Evolutionary conservation across 352 stramenopile genomes (phyloP).

Genomic region (Saprolegnia diclina): DNA sequence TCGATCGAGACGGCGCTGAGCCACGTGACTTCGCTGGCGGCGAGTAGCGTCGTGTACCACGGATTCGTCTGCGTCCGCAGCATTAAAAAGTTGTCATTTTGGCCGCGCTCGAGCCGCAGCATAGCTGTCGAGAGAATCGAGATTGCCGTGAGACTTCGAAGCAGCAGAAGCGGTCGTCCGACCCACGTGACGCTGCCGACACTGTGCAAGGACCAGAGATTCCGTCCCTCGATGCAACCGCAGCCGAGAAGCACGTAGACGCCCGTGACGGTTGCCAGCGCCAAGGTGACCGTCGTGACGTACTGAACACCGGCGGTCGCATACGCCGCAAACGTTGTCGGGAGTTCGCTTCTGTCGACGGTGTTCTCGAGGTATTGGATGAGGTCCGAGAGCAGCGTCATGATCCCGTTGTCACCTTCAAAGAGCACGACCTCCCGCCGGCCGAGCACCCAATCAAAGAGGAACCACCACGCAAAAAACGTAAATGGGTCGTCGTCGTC

Average conservation of each 20-base stretch:
- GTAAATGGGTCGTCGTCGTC: neutral
- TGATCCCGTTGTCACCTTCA: neutral
- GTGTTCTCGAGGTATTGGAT: neutral
- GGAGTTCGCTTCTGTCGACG: neutral
- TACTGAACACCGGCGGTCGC: neutral
- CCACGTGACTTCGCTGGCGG: neutral
- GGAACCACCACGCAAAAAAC: neutral
- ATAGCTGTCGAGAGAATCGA: constrained; percentile 2
- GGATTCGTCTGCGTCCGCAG: neutral
- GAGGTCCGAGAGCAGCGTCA: neutral
- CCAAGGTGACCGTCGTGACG: neutral
- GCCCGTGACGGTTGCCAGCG: neutral
- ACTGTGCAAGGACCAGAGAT: neutral
- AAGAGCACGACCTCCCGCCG: neutral
- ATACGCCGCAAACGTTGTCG: neutral
- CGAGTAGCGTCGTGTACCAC: neutral
- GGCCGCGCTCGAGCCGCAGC: neutral
- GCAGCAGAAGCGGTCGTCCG: constrained; percentile 2
- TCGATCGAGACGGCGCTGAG: neutral
- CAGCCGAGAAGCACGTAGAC: neutral
- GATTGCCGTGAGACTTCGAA: constrained; percentile 10
- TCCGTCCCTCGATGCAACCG: neutral
- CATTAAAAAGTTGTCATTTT: too few relatives aligned
- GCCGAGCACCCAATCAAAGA: neutral
- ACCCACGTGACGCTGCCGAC: constrained; percentile 10